Evolutionary conservation across 169 alveolate genomes (phyloP), one percentile per base, ranked within the genome.

Genomic region (Cryptosporidium baileyi): DNA sequence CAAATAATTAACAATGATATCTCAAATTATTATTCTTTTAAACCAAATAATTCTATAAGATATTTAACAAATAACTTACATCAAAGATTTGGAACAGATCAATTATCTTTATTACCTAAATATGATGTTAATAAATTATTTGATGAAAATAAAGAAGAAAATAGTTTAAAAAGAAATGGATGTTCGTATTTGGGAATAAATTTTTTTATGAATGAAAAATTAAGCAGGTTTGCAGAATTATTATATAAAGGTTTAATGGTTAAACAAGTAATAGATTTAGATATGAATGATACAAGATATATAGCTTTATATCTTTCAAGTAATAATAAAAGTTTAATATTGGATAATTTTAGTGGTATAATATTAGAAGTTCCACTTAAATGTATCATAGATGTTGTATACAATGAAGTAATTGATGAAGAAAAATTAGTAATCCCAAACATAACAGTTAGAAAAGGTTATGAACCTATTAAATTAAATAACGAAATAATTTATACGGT

Each of bases 261-360:
- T 13, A 74, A 74, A 26, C 85, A 74, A 41, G 40, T 74, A 11
- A 6, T 74, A 9, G 85, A 74, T 36, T 38, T 57, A 22, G 19
- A 47, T 3, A 30, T 30, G 17, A 61, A 47, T 38, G 85, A 74
- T 34, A 74, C 67, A 19, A 51, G 61, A 47, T 51, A 74, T 13
- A 74, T 74, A 13, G 63, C 85, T 38, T 22, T 74, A 19, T 54
- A 34, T 13, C 85, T 74, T 74, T 74, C 85, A 11, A 63, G 44
- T 11, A 57, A 74, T 41, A 19, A 26, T 15, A 74, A 34, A 15
- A 54, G 67, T 32, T 22, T 74, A 8, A 74, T 54, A 28, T 24
- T 74, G 8, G 85, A 74, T 19, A 74, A 74, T n/a, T 74, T 74
- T 57, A 47, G 85, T 22, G 85, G 85, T 13, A 59, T 74, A 32